Evolutionary conservation across 352 stramenopile species (phyloP), one percentile per base, ranked within the genome.

Genomic region (Peronospora farinosa): DNA sequence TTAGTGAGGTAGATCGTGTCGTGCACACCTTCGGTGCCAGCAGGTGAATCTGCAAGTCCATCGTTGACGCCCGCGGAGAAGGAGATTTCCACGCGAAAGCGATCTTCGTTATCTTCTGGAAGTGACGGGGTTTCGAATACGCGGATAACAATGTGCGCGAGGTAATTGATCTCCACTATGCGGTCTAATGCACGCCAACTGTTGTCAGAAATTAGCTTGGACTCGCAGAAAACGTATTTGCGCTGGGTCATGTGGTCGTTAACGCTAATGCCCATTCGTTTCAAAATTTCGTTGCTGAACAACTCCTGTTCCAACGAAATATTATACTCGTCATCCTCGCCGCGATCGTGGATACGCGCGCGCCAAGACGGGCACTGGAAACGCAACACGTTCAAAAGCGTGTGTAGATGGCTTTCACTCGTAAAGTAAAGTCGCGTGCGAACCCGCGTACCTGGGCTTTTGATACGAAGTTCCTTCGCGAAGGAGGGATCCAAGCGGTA

Each of bases 391-490:
- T 99, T 99, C 43, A 99, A 71, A 28, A 99, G 69, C 21, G 95
- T 95, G 67, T 99, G 96, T 48, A 99, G 78, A 72, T 99, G 97
- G 49, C 78, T 92, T 72, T 99, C 97, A 37, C 91, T 98, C 12
- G 97, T 99, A 58, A 99, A 99, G 67, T 99, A 99, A 13, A 99
- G 73, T 4, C 97, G 86, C 23, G 96, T 99, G 53, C 97, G 92
- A 47, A 94, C 79, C 58, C 90, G 80, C 7, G 78, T 92, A 5
- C 72, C 74, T 0, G 83, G 80, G 39, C 78, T 91, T 63, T 98
- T 98, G 68, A 99, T 98, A 32, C 86, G 84, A 30, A 98, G 65
- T 56, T 99, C 96, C 39, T 90, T 90, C 3, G 77, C 81, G 30
- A 84, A 94, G 5, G 79, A 82, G 11, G 83, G 81, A 38, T 95